phyloP scores from a whole-genome alignment of 2,329 filamentous ascomycete genomes.

The Nemania bipapillata region DNA sequence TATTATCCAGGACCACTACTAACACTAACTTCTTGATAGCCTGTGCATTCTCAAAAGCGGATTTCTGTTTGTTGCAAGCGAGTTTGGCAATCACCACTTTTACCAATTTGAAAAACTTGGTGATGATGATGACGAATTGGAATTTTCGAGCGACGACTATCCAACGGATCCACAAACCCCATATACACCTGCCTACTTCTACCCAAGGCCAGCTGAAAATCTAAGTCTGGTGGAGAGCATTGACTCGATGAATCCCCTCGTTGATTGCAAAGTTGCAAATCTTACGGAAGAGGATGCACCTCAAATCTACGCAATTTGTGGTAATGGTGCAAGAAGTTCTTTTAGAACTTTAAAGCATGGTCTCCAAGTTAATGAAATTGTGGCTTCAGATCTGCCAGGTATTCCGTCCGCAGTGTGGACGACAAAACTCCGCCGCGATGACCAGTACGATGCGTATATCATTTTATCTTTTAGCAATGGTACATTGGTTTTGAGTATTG shows the following conservation, averaged over 20 bases:
- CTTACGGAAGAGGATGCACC: conserved; percentile 91
- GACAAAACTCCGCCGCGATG: conserved; percentile 81
- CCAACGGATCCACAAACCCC: conserved; percentile 77
- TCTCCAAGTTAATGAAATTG: conserved; percentile 90
- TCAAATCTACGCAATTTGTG: conserved; percentile 93
- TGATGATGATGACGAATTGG: conserved; percentile 89
- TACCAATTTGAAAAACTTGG: conserved; percentile 98
- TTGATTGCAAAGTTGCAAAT: conserved; percentile 92
- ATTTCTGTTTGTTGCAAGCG: conserved; percentile 90
- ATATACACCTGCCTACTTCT: conserved; percentile 85
- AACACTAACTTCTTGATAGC: conserved; percentile 46
- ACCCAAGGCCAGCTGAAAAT: conserved; percentile 81
- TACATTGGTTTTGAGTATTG: conserved; percentile 92
- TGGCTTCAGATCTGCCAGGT: conserved; percentile 90
- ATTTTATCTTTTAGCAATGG: conserved; percentile 91
- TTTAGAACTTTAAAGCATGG: conserved; percentile 95
- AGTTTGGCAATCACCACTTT: conserved; percentile 92
- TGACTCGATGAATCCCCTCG: conserved; percentile 87
- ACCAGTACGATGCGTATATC: conserved; percentile 93
- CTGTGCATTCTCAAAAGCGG: conserved; percentile 95
- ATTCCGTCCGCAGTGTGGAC: conserved; percentile 96
- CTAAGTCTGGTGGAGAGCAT: conserved; percentile 85
- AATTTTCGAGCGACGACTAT: conserved; percentile 86
- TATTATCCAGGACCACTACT: neutral
- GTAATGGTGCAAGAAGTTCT: conserved; percentile 85